A percentile compares a stretch with the other conserved stretches of the same genome.
Evolutionary conservation across 257 asterid genomes (phyloP).

Genomic region (Misopates orontium): DNA sequence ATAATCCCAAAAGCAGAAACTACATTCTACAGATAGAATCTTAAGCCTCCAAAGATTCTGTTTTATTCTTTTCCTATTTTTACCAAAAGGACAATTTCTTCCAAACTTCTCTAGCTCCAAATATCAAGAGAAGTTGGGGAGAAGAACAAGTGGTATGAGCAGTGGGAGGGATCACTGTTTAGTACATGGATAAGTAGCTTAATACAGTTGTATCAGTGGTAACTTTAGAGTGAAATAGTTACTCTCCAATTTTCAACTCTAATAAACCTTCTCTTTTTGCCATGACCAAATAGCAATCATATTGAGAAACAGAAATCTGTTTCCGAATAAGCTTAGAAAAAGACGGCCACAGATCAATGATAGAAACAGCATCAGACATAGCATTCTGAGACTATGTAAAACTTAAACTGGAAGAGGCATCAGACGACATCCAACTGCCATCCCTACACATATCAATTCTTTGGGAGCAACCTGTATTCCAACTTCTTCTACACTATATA

Average conservation of each 20-base stretch:
- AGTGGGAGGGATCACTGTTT: not conserved
- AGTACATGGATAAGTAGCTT: not conserved
- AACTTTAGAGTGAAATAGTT: slow-evolving; percentile 4
- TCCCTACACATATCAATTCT: not conserved
- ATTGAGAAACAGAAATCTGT: not conserved
- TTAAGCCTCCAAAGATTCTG: not conserved
- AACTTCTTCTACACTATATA: slow-evolving; percentile 1
- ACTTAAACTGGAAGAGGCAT: not conserved
- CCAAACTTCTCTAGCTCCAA: not conserved
- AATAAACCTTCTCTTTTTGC: not conserved
- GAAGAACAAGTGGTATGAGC: not conserved
- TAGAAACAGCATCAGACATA: not conserved
- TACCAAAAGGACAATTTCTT: not conserved
- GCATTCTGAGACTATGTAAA: not conserved
- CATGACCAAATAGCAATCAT: not conserved
- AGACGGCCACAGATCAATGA: not conserved
- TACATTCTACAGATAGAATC: not conserved
- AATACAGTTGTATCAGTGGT: not conserved
- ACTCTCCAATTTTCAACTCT: slow-evolving; percentile 17
- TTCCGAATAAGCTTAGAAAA: not conserved
- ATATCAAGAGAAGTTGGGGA: not conserved
- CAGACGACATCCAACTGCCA: not conserved
- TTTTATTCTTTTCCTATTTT: not conserved
- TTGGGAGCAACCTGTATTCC: not conserved
- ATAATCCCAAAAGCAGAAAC: not conserved